phyloP scores from a whole-genome alignment of 495 filamentous ascomycete species.

The Penicillium waksmanii region DNA sequence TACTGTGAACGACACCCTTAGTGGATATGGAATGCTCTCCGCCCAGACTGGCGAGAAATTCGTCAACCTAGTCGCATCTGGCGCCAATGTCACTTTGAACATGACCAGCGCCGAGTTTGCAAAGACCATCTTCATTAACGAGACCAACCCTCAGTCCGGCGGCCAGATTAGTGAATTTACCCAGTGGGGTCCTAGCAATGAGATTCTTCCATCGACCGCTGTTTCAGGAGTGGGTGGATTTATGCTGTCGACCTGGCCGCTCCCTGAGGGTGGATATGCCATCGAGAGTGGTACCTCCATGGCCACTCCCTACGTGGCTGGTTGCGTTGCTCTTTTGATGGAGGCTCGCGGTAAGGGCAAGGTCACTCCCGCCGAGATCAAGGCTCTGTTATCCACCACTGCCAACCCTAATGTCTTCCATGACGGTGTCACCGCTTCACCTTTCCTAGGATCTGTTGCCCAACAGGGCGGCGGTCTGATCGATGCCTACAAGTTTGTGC shows the following conservation, averaged over 20 bases:
- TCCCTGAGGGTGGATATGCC: slow-evolving; percentile 44
- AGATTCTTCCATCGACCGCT: slow-evolving; percentile 58
- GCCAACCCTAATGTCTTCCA: slow-evolving; percentile 49
- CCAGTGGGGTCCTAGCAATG: slow-evolving; percentile 60
- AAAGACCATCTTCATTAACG: slow-evolving; percentile 6
- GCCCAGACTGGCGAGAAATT: slow-evolving; percentile 51
- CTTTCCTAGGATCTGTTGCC: slow-evolving; percentile 54
- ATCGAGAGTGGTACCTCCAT: slow-evolving; percentile 59
- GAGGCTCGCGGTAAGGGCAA: slow-evolving; percentile 39
- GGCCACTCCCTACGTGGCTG: slow-evolving; percentile 58
- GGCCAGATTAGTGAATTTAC: slow-evolving; percentile 49
- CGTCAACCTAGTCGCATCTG: slow-evolving; percentile 43
- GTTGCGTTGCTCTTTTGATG: slow-evolving; percentile 55
- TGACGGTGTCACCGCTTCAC: slow-evolving; percentile 41
- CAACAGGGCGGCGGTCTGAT: slow-evolving; percentile 62
- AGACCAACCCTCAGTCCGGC: slow-evolving; percentile 1
- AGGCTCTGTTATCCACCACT: slow-evolving; percentile 39
- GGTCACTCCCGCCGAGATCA: slow-evolving; percentile 35
- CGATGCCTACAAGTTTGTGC: slow-evolving; percentile 60
- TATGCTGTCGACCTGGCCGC: slow-evolving; percentile 60
- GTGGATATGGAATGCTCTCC: slow-evolving; percentile 32
- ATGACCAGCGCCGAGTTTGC: slow-evolving; percentile 26
- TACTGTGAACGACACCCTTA: slow-evolving; percentile 16
- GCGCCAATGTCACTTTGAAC: slow-evolving; percentile 39
- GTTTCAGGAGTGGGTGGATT: slow-evolving; percentile 56